Conservation (phyloP, 2,329 filamentous ascomycete genomes). For the Hymenoscyphus linearis region DNA sequence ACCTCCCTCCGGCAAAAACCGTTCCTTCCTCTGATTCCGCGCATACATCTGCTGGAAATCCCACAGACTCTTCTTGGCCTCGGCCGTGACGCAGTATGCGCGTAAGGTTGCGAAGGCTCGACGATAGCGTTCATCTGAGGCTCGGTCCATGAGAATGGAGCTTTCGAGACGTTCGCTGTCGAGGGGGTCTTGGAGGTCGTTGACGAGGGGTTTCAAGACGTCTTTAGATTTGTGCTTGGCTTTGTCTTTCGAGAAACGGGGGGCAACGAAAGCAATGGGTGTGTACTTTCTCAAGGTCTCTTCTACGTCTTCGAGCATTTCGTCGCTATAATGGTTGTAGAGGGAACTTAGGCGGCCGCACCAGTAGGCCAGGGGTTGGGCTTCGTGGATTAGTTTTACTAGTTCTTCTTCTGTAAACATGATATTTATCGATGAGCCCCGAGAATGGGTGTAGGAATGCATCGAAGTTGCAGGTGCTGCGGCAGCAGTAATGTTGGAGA, state of each 20-base stretch:
- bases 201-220: background rate
- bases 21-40: slow-evolving; percentile 10
- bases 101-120: slow-evolving; percentile 45
- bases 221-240: background rate
- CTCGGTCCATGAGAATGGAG: background rate
- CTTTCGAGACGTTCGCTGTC: slow-evolving; percentile 1
- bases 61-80: slow-evolving; percentile 44
- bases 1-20: slow-evolving; percentile 13
- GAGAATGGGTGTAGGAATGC: background rate
- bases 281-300: slow-evolving; percentile 8
- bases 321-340: slow-evolving; percentile 48
- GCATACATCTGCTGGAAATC: slow-evolving; percentile 48
- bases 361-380: slow-evolving; percentile 53
- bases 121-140: slow-evolving; percentile 35
- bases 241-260: background rate
- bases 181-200: background rate
- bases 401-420: slow-evolving; percentile 3
- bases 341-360: slow-evolving; percentile 54
- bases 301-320: slow-evolving; percentile 31
- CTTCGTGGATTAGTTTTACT: slow-evolving; percentile 13
- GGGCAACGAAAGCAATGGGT: slow-evolving; percentile 2
- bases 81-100: slow-evolving; percentile 41
- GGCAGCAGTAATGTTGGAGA: slow-evolving; percentile 5
- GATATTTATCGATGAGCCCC: background rate
- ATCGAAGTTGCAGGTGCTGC: background rate